Conservation (phyloP, 2,329 filamentous ascomycete species). For the Hypoxylon sp. region DNA sequence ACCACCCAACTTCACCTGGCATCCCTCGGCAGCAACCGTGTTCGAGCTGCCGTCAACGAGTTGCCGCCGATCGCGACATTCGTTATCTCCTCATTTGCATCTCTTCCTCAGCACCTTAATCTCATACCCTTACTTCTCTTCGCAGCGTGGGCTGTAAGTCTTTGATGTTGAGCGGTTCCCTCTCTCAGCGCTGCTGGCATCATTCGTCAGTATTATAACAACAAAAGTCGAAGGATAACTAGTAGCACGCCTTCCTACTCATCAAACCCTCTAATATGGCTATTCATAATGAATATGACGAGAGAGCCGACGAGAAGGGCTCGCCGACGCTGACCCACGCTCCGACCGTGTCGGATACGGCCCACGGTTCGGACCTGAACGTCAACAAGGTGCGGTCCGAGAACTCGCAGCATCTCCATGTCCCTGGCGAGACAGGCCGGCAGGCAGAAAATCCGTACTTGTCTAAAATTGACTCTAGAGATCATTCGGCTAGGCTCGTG, state of each 20-base stretch:
- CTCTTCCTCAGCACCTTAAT: not conserved
- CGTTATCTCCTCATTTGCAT: constrained; percentile 14
- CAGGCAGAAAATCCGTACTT: constrained; percentile 29
- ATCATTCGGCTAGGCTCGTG: constrained; percentile 41
- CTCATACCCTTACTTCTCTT: not conserved
- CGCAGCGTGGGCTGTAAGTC: not conserved
- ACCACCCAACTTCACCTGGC: not conserved
- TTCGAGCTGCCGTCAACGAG: not conserved
- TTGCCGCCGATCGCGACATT: constrained; percentile 12
- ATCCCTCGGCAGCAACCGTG: constrained; percentile 3
- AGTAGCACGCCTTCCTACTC: not conserved
- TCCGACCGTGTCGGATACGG: constrained; percentile 37
- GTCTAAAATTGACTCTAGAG: constrained; percentile 38
- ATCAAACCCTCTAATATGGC: constrained; percentile 19
- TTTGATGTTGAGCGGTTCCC: not conserved
- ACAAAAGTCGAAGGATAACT: not conserved
- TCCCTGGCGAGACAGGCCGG: constrained; percentile 29
- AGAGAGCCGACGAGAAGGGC: constrained; percentile 37
- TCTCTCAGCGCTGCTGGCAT: not conserved
- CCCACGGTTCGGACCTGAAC: constrained; percentile 22
- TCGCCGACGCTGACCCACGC: constrained; percentile 39
- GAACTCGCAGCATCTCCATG: constrained; percentile 32
- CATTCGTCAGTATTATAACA: not conserved
- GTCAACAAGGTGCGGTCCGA: constrained; percentile 23
- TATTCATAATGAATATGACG: constrained; percentile 30